A percentile compares a stretch with the other conserved stretches of the same genome.
Evolutionary conservation across 768 basidiomycete genomes (phyloP).

Genomic region (Tylopilus sp.): DNA sequence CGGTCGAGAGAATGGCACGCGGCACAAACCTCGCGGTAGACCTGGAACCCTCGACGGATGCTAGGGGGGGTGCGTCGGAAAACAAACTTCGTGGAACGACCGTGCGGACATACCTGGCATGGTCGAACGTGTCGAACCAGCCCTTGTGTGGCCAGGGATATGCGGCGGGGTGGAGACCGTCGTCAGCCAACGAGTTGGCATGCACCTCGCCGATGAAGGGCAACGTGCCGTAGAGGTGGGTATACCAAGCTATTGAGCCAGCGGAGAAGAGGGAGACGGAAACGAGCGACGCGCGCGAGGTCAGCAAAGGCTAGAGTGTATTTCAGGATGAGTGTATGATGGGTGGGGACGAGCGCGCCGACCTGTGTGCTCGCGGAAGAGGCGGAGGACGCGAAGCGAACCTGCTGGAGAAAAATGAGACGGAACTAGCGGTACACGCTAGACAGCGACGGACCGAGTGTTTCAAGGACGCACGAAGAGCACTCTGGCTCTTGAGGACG

Average conservation of each 20-base stretch:
- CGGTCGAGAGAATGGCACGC: slow-evolving; percentile 99
- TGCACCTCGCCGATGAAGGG: slow-evolving; percentile 91
- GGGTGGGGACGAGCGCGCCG: slow-evolving; percentile 20
- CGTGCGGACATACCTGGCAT: slow-evolving; percentile 71
- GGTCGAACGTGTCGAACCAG: slow-evolving; percentile 88
- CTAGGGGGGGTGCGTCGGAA: slow-evolving; percentile 38
- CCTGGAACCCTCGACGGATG: slow-evolving; percentile 93
- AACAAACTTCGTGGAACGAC: slow-evolving; percentile 3
- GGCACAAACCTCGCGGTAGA: slow-evolving; percentile 98
- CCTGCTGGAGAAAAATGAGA: slow-evolving; percentile 37
- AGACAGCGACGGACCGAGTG: slow-evolving; percentile 43
- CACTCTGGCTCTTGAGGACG: slow-evolving; percentile 59
- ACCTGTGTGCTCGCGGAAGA: slow-evolving; percentile 64
- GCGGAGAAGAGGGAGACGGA: slow-evolving; percentile 74
- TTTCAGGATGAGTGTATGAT: not conserved
- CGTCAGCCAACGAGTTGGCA: slow-evolving; percentile 89
- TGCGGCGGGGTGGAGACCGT: slow-evolving; percentile 83
- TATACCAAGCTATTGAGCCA: slow-evolving; percentile 96
- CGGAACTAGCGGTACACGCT: slow-evolving; percentile 3
- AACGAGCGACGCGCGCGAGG: slow-evolving; percentile 70
- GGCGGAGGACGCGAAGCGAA: slow-evolving; percentile 69
- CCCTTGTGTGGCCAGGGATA: slow-evolving; percentile 96
- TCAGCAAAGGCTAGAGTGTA: slow-evolving; percentile 51
- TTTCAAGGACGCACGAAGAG: slow-evolving; percentile 41
- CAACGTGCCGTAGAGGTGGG: slow-evolving; percentile 85